Evolutionary conservation across 2,329 filamentous ascomycete genomes (phyloP).

Genomic region (Paraconiothyrium brasiliense): DNA sequence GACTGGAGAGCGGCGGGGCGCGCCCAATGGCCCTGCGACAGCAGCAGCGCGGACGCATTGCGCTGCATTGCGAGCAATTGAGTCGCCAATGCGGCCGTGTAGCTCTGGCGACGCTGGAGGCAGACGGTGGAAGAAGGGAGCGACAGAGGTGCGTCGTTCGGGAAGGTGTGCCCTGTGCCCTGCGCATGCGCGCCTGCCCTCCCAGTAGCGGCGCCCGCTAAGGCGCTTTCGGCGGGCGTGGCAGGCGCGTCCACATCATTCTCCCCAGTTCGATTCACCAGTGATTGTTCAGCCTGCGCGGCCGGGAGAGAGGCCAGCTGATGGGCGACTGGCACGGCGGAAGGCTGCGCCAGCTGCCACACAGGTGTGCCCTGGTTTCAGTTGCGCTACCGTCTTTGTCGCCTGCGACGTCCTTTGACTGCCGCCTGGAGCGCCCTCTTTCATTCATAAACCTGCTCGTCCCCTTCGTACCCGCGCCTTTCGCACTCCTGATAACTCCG

Average conservation of each 20-base stretch:
- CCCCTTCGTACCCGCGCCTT: constrained; percentile 12
- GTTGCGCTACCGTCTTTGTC: constrained; percentile 15
- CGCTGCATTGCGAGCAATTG: not conserved
- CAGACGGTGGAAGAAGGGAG: not conserved
- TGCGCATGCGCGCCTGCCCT: not conserved
- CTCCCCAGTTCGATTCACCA: constrained; percentile 15
- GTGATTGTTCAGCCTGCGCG: constrained; percentile 17
- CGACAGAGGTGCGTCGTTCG: constrained; percentile 9
- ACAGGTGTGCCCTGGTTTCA: constrained; percentile 16
- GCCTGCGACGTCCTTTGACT: constrained; percentile 12
- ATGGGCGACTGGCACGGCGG: constrained; percentile 3
- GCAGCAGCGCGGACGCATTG: not conserved
- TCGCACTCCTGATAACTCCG: constrained; percentile 6
- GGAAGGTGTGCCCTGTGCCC: constrained; percentile 10
- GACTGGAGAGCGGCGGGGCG: not conserved
- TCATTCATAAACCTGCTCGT: constrained; percentile 22
- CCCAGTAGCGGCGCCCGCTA: constrained; percentile 8
- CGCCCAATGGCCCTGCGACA: constrained; percentile 8
- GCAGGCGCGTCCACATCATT: constrained; percentile 14
- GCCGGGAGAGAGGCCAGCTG: constrained; percentile 15
- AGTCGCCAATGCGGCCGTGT: constrained; percentile 12
- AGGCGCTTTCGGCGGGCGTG: constrained; percentile 13
- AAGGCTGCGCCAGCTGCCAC: constrained; percentile 8
- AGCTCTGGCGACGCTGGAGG: not conserved
- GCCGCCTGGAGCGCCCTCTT: constrained; percentile 24